Conservation (phyloP, 495 filamentous ascomycete species). For the Thozetella sp. region DNA sequence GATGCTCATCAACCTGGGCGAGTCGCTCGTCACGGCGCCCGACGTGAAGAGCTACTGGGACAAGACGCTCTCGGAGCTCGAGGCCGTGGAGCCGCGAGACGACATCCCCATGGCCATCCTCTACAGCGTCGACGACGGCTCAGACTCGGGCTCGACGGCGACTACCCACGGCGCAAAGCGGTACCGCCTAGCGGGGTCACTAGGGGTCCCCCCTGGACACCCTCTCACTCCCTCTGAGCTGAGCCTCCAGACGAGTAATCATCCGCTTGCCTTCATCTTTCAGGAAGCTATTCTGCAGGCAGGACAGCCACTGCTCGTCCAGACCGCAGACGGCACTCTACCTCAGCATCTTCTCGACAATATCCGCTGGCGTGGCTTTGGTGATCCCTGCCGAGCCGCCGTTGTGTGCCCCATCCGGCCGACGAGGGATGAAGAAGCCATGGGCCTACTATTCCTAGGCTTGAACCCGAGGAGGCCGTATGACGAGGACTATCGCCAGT, state of each 20-base stretch:
- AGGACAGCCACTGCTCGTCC: slow-evolving; percentile 53
- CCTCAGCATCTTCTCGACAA: slow-evolving; percentile 51
- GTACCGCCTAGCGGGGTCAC: slow-evolving; percentile 53
- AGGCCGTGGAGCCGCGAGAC: slow-evolving; percentile 30
- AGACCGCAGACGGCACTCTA: slow-evolving; percentile 54
- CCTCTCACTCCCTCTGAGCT: slow-evolving; percentile 48
- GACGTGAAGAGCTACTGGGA: slow-evolving; percentile 36
- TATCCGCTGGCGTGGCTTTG: slow-evolving; percentile 61
- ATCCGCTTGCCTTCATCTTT: slow-evolving; percentile 55
- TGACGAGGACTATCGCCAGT: slow-evolving; percentile 68
- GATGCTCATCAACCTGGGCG: slow-evolving; percentile 35
- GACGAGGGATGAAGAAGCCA: slow-evolving; percentile 51
- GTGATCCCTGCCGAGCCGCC: slow-evolving; percentile 55
- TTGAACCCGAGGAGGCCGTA: slow-evolving; percentile 66
- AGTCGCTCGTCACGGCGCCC: slow-evolving; percentile 26
- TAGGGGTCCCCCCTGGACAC: slow-evolving; percentile 62
- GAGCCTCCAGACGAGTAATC: slow-evolving; percentile 47
- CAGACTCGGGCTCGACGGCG: slow-evolving; percentile 41
- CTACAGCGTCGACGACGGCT: slow-evolving; percentile 51
- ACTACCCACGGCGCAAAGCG: slow-evolving; percentile 45
- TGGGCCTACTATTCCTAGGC: slow-evolving; percentile 63
- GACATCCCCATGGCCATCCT: slow-evolving; percentile 62
- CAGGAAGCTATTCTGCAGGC: slow-evolving; percentile 53
- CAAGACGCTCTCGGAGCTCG: slow-evolving; percentile 25
- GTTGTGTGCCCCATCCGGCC: slow-evolving; percentile 65